A percentile compares a stretch with the other conserved stretches of the same genome.
phyloP scores from a whole-genome alignment of 495 filamentous ascomycete genomes.

The Aspergillus steynii region DNA sequence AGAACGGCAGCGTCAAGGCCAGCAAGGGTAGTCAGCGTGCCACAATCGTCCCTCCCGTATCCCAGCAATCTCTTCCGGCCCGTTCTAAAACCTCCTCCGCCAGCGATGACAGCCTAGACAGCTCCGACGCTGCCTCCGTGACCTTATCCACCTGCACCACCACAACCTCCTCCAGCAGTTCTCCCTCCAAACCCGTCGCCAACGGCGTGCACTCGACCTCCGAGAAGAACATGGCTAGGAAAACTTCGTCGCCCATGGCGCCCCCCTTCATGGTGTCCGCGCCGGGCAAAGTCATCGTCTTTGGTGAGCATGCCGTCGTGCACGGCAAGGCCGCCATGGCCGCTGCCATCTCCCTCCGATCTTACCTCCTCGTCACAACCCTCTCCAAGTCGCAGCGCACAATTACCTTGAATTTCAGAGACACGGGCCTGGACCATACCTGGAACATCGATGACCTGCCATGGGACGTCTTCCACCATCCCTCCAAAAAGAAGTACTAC shows the following conservation, averaged over 20 bases:
- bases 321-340: conserved; percentile 96
- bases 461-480: conserved; percentile 75
- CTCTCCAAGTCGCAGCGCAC: conserved; percentile 83
- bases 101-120: conserved; percentile 24
- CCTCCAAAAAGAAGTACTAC: conserved; percentile 88
- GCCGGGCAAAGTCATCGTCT: conserved; percentile 96
- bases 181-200: conserved; percentile 25
- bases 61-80: conserved; percentile 15
- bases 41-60: conserved; percentile 28
- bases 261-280: conserved; percentile 97
- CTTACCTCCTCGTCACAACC: conserved; percentile 90
- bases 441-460: conserved; percentile 91
- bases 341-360: conserved; percentile 89
- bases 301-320: conserved; percentile 94
- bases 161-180: conserved; percentile 24
- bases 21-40: conserved; percentile 15
- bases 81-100: conserved; percentile 16
- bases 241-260: conserved; percentile 57
- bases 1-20: conserved; percentile 23
- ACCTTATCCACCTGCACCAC: conserved; percentile 16
- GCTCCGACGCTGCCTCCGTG: conserved; percentile 18
- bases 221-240: conserved; percentile 37
- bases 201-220: conserved; percentile 15
- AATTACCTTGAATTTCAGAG: conserved; percentile 82
- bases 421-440: conserved; percentile 80